These are phyloP conservation scores for Magnaporthiopsis rhizophila DNA, from an alignment of 2,329 filamentous ascomycete species.

Conservation along the genomic window DNA sequence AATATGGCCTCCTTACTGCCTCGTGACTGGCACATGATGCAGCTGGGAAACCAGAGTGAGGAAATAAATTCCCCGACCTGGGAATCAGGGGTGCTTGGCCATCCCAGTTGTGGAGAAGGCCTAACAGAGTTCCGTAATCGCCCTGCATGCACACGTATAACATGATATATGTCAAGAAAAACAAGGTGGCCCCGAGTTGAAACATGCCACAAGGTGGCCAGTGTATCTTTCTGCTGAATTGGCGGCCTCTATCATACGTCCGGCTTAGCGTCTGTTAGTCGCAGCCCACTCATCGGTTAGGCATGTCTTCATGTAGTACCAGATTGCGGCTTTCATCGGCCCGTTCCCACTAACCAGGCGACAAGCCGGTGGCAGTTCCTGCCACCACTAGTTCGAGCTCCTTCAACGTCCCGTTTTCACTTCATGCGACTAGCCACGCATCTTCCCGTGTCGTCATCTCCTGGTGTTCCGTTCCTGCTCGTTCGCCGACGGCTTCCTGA, in stretches of 20 bases:
- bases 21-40: no score
- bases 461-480: neutral
- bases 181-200: neutral
- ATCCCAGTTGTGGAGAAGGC: neutral
- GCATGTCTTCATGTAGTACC: neutral
- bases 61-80: neutral
- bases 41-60: neutral
- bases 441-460: neutral
- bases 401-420: neutral
- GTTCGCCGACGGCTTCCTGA: conserved; percentile 33
- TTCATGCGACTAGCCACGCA: neutral
- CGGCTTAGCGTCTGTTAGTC: neutral
- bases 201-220: neutral
- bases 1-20: neutral
- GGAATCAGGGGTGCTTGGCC: neutral
- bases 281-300: neutral
- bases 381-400: no score
- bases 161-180: neutral
- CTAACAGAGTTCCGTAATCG: neutral
- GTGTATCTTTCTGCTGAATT: neutral
- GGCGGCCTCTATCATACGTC: neutral
- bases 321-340: neutral
- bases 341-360: neutral
- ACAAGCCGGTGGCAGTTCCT: neutral
- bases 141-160: neutral